phyloP scores from a whole-genome alignment of 352 stramenopile species.

The Phytophthora podocarpi region DNA sequence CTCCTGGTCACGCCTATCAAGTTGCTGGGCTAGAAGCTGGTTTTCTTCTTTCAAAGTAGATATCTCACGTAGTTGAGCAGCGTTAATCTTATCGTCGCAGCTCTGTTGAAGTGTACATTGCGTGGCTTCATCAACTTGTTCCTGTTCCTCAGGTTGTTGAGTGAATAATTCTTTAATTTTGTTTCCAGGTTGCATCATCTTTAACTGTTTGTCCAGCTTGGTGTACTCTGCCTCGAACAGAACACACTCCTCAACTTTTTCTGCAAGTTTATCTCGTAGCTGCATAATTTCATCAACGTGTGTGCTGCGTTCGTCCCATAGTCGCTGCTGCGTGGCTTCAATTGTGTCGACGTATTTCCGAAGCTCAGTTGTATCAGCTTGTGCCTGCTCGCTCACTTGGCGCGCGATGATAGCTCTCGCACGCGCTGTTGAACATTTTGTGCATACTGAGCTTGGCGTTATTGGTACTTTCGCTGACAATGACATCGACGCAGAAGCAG shows the following conservation, averaged over 20 bases:
- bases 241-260: conserved; percentile 25
- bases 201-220: conserved; percentile 26
- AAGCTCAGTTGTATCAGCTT: conserved; percentile 24
- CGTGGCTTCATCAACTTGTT: conserved; percentile 7
- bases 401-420: conserved; percentile 18
- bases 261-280: conserved; percentile 19
- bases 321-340: conserved; percentile 31
- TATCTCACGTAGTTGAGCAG: conserved; percentile 7
- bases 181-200: conserved; percentile 5
- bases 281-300: conserved; percentile 28
- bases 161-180: not conserved
- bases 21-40: not conserved
- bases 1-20: conserved; percentile 12
- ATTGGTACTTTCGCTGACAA: not conserved
- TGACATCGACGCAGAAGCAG: conserved; percentile 7
- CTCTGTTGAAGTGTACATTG: conserved; percentile 21
- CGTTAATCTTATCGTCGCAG: conserved; percentile 6
- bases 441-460: not conserved
- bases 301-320: conserved; percentile 36
- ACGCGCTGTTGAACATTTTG: conserved; percentile 27
- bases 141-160: not conserved
- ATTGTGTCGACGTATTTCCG: conserved; percentile 36
- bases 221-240: conserved; percentile 7
- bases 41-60: conserved; percentile 3
- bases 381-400: conserved; percentile 18